A percentile compares a stretch with the other conserved stretches of the same genome.
These are phyloP conservation scores for Thraustotheca clavata DNA, from an alignment of 352 stramenopile species.

Conservation along the genomic window DNA sequence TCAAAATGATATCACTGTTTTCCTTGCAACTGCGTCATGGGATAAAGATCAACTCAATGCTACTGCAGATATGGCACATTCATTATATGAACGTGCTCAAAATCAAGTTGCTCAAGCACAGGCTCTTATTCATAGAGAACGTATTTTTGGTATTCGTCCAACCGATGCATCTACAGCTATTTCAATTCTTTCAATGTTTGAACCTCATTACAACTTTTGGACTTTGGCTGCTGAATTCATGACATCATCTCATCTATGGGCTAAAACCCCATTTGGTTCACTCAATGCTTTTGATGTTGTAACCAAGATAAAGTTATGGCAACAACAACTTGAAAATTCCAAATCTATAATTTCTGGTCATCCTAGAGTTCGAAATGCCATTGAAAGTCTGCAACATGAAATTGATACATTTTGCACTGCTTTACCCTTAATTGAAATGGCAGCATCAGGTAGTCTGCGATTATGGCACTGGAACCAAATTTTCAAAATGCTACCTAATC, in stretches of 20 bases:
- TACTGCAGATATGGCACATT: constrained; percentile 7
- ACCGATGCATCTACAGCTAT: neutral
- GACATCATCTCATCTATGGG: neutral
- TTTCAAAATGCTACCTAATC: neutral
- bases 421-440: constrained; percentile 9
- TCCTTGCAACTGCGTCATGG: neutral
- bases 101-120: neutral
- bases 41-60: neutral
- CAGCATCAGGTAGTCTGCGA: constrained; percentile 4
- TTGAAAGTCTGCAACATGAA: neutral
- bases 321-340: neutral
- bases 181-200: neutral
- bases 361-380: neutral
- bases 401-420: neutral
- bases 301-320: neutral
- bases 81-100: neutral
- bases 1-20: neutral
- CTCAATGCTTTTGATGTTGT: neutral
- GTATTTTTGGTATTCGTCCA: neutral
- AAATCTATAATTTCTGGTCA: neutral
- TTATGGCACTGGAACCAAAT: constrained; percentile 1
- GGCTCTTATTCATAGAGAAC: neutral
- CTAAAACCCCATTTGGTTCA: constrained; percentile 10
- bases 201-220: constrained; percentile 10
- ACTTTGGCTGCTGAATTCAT: constrained; percentile 8